Evolutionary conservation across 2,329 filamentous ascomycete species (phyloP).

Genomic region (Paracorniculantispora psalliotae): DNA sequence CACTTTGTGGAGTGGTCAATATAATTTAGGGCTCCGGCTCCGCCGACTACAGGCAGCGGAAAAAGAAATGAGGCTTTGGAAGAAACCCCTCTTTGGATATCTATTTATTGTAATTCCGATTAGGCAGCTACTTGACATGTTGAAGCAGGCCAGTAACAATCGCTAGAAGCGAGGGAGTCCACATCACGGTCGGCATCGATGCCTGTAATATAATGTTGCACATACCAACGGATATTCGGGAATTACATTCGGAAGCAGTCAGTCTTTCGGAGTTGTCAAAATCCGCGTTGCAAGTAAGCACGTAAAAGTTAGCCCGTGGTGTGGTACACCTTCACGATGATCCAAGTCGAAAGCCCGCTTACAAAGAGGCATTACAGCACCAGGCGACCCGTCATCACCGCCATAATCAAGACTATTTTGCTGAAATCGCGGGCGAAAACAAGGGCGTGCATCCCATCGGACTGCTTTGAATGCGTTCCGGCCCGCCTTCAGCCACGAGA

Average conservation of each 20-base stretch:
- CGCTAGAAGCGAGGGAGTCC: not conserved
- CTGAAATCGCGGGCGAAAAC: not conserved
- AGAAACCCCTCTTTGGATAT: too few relatives aligned
- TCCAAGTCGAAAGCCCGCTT: not conserved
- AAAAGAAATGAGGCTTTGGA: too few relatives aligned
- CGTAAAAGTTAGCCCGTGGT: too few relatives aligned
- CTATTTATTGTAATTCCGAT: too few relatives aligned
- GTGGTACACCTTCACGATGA: too few relatives aligned
- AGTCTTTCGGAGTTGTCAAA: too few relatives aligned
- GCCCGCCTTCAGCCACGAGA: not conserved
- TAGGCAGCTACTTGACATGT: too few relatives aligned
- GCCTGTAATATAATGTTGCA: not conserved
- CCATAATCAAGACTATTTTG: not conserved
- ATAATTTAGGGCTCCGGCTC: too few relatives aligned
- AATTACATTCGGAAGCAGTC: not conserved
- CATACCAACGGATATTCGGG: not conserved
- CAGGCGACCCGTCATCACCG: not conserved
- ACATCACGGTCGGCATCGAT: not conserved
- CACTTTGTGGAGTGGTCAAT: too few relatives aligned
- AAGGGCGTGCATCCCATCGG: not conserved
- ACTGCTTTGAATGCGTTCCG: not conserved
- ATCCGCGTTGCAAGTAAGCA: too few relatives aligned
- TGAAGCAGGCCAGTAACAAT: too few relatives aligned
- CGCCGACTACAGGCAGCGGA: too few relatives aligned
- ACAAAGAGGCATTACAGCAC: not conserved